Percentiles rank a stretch among this genome's conserved stretches.
phyloP scores from a whole-genome alignment of 2,329 filamentous ascomycete genomes.

The Curvularia hawaiiensis region DNA sequence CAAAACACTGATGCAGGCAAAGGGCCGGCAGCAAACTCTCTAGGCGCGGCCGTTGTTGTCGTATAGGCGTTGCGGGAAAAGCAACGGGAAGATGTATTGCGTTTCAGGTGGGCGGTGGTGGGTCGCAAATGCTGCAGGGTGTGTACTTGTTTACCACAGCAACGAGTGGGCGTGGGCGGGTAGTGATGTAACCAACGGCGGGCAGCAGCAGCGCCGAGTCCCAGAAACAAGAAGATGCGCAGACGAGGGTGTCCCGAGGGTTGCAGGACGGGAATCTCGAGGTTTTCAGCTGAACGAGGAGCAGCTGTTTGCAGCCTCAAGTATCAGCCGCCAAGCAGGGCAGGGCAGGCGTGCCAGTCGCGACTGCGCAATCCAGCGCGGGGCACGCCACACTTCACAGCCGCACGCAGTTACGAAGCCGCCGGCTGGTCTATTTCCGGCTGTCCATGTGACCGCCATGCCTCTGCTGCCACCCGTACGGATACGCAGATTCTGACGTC shows the following conservation, averaged over 20 bases:
- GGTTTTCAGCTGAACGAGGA: not conserved
- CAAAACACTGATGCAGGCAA: conserved; percentile 24
- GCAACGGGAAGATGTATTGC: conserved; percentile 20
- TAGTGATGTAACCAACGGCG: conserved; percentile 15
- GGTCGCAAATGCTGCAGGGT: conserved; percentile 19
- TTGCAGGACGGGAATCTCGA: not conserved
- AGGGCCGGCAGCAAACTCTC: conserved; percentile 12
- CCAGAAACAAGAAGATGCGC: not conserved
- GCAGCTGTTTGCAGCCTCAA: not conserved
- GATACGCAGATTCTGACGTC: not conserved
- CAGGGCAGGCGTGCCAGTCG: not conserved
- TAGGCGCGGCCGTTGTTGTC: conserved; percentile 26
- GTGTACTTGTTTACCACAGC: conserved; percentile 40
- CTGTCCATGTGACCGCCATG: not conserved
- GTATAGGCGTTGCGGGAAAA: conserved; percentile 17
- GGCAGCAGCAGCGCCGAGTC: not conserved
- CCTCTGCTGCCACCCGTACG: too few relatives aligned
- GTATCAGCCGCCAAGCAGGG: conserved; percentile 9
- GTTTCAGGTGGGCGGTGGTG: conserved; percentile 42
- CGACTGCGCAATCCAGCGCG: conserved; percentile 7
- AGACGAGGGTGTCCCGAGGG: not conserved
- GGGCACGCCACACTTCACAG: conserved; percentile 19
- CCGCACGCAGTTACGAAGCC: conserved; percentile 17
- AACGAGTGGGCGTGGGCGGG: conserved; percentile 29
- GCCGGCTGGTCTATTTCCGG: conserved; percentile 10